Evolutionary conservation across 176 grass and related monocot species (phyloP), one percentile per base, ranked within the genome.

Genomic region (Musa itinerans): DNA sequence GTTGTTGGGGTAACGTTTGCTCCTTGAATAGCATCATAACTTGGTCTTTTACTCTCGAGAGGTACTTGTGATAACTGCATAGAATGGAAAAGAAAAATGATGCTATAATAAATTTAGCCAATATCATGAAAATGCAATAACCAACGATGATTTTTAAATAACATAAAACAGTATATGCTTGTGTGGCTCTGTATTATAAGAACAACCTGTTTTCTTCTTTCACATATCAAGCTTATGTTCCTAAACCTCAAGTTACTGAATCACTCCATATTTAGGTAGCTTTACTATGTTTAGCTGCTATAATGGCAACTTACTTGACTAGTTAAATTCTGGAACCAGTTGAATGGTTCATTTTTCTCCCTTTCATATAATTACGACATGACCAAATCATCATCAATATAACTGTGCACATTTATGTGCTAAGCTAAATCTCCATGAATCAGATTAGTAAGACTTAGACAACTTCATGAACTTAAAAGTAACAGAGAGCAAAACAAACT

Each of bases 21-120:
- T 53, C 90, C 90, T 87, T 91, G 77, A 80, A 93, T 78, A 76
- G 84, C 63, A 83, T 98, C 88, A 89, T 98, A 98, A 79, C 23
- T 87, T 76, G 69, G 94, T 78, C 78, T 88, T 89, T 89, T 89
- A 75, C 77, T 93, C 79, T 98, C 88, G 50, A 88, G 76, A 81
- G 84, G 82, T 82, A 82, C 80, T 80, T 98, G 87, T 8, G 88
- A 93, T 79, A 98, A 77, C 94, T 93, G 88, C 62, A 81, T 79
- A 81, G 8, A 52, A 19, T 43, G 29, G 20, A 65, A 19, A 64
- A 10, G 57, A 34, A 34, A 26, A 23, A 9, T 53, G 9, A 56
- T 27, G 50, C 10, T 53, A 34, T 10, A 54, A 22, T 68, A 68
- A 20, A 23, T 2, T 53, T 52, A 70, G 48, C 25, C 34, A 48